Base-by-base conservation (phyloP, 768 basidiomycete species). In the Suillus americanus region DNA sequence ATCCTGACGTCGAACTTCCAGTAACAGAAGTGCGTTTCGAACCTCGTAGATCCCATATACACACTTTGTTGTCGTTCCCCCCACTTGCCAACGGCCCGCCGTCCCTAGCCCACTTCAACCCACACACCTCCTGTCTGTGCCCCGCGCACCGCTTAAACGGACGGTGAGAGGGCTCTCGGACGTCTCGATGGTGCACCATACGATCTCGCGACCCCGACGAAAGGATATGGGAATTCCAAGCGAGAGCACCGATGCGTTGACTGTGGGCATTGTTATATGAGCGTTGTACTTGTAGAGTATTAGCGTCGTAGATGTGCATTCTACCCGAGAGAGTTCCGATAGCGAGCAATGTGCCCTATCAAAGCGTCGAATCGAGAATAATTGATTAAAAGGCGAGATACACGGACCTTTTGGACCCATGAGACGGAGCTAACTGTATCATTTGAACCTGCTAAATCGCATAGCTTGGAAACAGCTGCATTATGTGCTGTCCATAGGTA, bases 51-150 rank as follows among this genome's bases (percentile, higher is more conserved):
- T 98, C 95, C 94, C 96, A 99, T 61, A 99, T 95, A 70, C 94
- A 95, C 20, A 99, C 92, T 79, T 98, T 98, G 79, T 99, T 99
- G 78, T 99, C 97, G 74, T 99, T 99, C 0, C 97, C 97, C 2
- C 97, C 97, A 68, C 91, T 94, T 3, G 97, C 97, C 5, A 99
- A 84, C 37, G 83, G 83, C 9, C 88, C 88, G 9, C 75, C 74
- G 68, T 67, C 81, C 70, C 60, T 77, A 65, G 43, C 80, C 97
- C 96, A 99, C 64, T 92, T 90, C 51, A 99, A 78, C 3, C 97
- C 97, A 74, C 97, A 99, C 2, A 99, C 95, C 74, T 99, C 97
- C 72, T 99, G 97, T 33, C 89, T 80, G 72, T 95, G 93, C 0
- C 90, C 92, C 0, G 85, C 79, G 65, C 88, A 89, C 54, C 83